Conservation (phyloP, 192 early-diverging fungal species). For the Gaertneriomyces sp. region DNA sequence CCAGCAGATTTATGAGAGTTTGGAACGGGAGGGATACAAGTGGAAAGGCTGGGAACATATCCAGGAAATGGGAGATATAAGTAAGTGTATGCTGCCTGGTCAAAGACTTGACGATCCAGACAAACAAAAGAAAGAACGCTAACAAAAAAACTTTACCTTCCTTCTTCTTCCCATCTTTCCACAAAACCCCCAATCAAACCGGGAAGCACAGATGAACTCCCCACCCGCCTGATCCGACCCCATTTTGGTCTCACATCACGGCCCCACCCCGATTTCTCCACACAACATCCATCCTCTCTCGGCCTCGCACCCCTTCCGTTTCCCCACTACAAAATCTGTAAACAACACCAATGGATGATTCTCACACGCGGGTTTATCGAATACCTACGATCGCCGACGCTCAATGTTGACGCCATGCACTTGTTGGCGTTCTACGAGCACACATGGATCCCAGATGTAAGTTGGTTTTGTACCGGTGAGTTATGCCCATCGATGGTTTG, state of each 20-base stretch:
- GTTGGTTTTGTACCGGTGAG: constrained; percentile 29
- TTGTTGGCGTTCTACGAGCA: constrained; percentile 40
- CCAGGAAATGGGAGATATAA: constrained; percentile 32
- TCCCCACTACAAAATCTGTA: background rate
- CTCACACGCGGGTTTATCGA: constrained; percentile 30
- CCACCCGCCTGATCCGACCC: too few relatives aligned
- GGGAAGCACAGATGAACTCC: too few relatives aligned
- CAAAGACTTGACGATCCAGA: background rate
- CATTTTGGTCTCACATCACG: too few relatives aligned
- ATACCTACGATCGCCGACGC: constrained; percentile 22
- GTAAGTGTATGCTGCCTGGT: constrained; percentile 4
- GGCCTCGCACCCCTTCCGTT: too few relatives aligned
- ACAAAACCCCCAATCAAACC: too few relatives aligned
- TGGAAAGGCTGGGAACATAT: constrained; percentile 29
- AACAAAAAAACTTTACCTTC: too few relatives aligned
- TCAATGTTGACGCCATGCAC: constrained; percentile 25
- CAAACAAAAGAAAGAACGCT: too few relatives aligned
- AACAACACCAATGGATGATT: constrained; percentile 55
- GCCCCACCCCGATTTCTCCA: too few relatives aligned
- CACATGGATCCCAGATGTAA: constrained; percentile 45
- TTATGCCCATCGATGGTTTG: too few relatives aligned
- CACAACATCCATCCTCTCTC: too few relatives aligned
- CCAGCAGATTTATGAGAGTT: constrained; percentile 30
- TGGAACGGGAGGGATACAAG: constrained; percentile 6
- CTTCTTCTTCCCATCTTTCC: too few relatives aligned